These are phyloP conservation scores for Cicer yamashitae DNA, from an alignment of 306 rosid genomes.

Conservation along the genomic window DNA sequence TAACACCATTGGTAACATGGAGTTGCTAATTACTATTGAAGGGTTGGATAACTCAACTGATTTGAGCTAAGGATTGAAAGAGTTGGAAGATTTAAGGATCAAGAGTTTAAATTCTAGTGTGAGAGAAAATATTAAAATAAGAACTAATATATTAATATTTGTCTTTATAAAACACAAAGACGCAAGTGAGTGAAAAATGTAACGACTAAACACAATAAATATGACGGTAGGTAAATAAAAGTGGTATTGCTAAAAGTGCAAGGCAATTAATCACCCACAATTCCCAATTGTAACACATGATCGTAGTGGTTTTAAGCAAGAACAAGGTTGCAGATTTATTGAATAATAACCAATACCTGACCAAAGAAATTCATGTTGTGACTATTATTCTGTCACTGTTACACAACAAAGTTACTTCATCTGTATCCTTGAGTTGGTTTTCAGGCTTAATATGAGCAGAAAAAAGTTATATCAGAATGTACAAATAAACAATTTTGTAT, in stretches of 20 bases:
- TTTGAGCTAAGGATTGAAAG: too few relatives aligned
- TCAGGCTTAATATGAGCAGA: constrained; percentile 27
- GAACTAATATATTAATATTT: too few relatives aligned
- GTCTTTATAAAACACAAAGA: too few relatives aligned
- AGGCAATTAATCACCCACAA: neutral
- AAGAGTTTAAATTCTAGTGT: too few relatives aligned
- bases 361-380: constrained; percentile 19
- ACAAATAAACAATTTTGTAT: constrained; percentile 38
- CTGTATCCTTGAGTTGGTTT: constrained; percentile 4
- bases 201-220: neutral
- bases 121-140: too few relatives aligned
- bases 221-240: neutral
- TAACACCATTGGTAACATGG: too few relatives aligned
- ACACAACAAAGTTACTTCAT: constrained; percentile 13
- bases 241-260: neutral
- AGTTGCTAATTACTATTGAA: too few relatives aligned
- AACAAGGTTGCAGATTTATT: constrained; percentile 34
- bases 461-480: constrained; percentile 28
- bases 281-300: neutral
- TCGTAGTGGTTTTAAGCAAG: neutral
- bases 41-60: too few relatives aligned
- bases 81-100: too few relatives aligned
- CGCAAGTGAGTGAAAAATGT: too few relatives aligned
- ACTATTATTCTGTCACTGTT: constrained; percentile 19
- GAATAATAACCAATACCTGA: constrained; percentile 34